Evolutionary conservation across 306 rosid species (phyloP).

Genomic region (Medicago lupulina): DNA sequence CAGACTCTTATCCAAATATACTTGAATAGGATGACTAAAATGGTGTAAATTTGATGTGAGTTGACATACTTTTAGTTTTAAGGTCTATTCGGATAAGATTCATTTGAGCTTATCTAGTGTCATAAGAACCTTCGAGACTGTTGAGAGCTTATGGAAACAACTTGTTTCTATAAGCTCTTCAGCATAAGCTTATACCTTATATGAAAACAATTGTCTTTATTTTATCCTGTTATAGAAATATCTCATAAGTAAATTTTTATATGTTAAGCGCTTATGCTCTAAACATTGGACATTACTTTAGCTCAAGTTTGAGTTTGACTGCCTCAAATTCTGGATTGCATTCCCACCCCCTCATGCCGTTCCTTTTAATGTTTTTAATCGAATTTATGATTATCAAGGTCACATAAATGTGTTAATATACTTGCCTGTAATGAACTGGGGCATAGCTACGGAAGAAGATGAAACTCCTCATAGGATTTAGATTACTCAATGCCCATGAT

Average conservation of each 20-base stretch:
- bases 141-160: neutral
- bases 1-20: conserved; percentile 28
- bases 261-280: too few relatives aligned
- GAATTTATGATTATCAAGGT: neutral
- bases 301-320: too few relatives aligned
- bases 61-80: neutral
- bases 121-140: neutral
- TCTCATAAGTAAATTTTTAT: too few relatives aligned
- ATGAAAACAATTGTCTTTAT: too few relatives aligned
- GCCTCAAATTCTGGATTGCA: too few relatives aligned
- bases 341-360: too few relatives aligned
- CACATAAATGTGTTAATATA: neutral
- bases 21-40: neutral
- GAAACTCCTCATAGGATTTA: conserved; percentile 57
- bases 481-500: conserved; percentile 61
- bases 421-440: conserved; percentile 84
- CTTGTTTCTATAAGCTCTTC: neutral
- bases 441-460: conserved; percentile 85
- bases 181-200: too few relatives aligned
- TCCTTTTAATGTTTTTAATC: neutral
- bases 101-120: neutral
- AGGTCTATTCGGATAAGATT: neutral
- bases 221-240: too few relatives aligned
- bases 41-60: conserved; percentile 1
- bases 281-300: too few relatives aligned